Evolutionary conservation across 2,329 filamentous ascomycete species (phyloP), one percentile per base, ranked within the genome.

Genomic region (Neoarthrinium moseri): DNA sequence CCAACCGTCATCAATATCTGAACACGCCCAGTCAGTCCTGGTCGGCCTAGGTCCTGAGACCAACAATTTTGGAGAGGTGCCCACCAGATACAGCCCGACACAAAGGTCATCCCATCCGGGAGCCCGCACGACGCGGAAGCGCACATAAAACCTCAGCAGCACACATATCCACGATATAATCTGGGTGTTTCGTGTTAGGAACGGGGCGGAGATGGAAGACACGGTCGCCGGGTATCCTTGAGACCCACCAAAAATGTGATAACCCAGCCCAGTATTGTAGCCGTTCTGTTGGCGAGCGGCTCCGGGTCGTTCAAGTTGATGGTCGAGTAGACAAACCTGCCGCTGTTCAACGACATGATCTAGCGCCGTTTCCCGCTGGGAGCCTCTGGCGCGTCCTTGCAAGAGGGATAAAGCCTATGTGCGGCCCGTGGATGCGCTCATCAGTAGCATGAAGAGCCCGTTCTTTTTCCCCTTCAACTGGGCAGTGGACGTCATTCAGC

Each of bases 111-210:
- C 58, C 57, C 55, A 58, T 12, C 58, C 57, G 1, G 54, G 52
- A 5, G 56, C 50, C 15, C 50, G 53, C 12, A 59, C 50, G 22
- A 60, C 21, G 29, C 30, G 49, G 33, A 58, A 52, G 8, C 58
- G 52, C 5, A 59, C 56, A 18, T 61, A 61, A 17, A 65, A 39
- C 17, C 62, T 52, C 40, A 62, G 45, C 10, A 45, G 48, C 33
- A 63, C 59, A 37, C 56, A 64, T 30, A 62, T 32, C 58, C 59
- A 63, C 4, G 61, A 55, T 5, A 63, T 7, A 13, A 55, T 27
- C 63, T 66, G 39, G 5, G 35, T n/a, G n/a, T n/a, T n/a, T n/a
- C n/a, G n/a, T n/a, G n/a, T n/a, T n/a, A n/a, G n/a, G n/a, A n/a
- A n/a, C n/a, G n/a, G n/a, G n/a, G n/a, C n/a, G n/a, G n/a, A n/a